phyloP scores from a whole-genome alignment of 1,284 basidiomycete species.

The Ganoderma multipileum region DNA sequence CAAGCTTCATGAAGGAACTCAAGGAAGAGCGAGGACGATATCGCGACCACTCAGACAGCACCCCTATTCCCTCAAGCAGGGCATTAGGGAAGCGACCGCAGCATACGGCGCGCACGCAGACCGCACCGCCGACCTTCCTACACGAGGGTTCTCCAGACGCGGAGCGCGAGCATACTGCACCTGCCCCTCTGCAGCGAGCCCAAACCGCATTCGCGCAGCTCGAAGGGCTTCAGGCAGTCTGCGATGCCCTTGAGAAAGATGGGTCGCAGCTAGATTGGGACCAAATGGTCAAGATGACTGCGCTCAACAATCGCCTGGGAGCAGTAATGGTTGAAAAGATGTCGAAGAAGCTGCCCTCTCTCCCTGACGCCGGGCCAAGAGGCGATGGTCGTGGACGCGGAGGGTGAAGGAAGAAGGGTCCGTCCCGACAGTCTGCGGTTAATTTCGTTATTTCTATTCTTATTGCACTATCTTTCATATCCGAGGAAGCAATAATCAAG shows the following conservation, averaged over 20 bases:
- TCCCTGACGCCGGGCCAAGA: not conserved
- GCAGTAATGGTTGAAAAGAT: constrained; percentile 27
- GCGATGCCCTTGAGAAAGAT: constrained; percentile 24
- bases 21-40: not conserved
- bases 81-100: not conserved
- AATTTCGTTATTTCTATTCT: not conserved
- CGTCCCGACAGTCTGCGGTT: not conserved
- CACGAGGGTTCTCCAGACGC: constrained; percentile 1
- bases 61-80: constrained; percentile 1
- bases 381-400: not conserved
- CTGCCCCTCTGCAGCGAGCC: constrained; percentile 21
- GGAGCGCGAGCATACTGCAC: not conserved
- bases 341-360: constrained; percentile 14
- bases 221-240: constrained; percentile 26
- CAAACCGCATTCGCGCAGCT: constrained; percentile 24
- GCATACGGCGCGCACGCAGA: constrained; percentile 15
- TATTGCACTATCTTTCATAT: not conserved
- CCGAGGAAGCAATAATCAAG: not conserved
- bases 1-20: constrained; percentile 21
- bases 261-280: constrained; percentile 31
- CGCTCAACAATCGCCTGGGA: constrained; percentile 25
- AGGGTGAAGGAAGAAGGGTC: not conserved
- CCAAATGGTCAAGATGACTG: constrained; percentile 27
- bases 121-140: constrained; percentile 23
- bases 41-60: not conserved